phyloP scores from a whole-genome alignment of 805 yeast genomes.

The Dipodascus albidus region DNA sequence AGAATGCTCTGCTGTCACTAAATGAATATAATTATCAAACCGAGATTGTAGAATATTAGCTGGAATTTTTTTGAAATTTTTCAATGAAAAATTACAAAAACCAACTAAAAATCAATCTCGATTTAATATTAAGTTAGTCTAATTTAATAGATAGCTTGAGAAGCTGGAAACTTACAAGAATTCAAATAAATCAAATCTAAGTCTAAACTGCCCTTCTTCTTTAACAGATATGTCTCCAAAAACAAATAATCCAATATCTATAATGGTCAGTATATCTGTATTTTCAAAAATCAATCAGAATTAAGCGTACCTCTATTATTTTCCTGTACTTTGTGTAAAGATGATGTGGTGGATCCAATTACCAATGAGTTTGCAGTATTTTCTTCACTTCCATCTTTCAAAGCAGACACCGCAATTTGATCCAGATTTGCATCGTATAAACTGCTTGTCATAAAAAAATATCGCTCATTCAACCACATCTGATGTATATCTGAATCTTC shows the following conservation, averaged over 20 bases:
- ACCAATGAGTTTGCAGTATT: not conserved
- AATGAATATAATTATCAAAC: not conserved
- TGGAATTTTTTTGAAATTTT: not conserved
- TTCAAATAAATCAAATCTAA: not conserved
- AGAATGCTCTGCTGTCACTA: not conserved
- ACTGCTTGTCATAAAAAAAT: not conserved
- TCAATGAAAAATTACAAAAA: not conserved
- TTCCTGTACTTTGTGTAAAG: constrained; percentile 1
- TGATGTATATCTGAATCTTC: not conserved
- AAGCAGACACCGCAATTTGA: not conserved
- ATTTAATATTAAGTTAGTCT: not conserved
- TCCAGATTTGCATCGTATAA: not conserved
- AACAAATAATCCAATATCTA: constrained; percentile 1
- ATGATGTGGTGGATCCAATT: not conserved
- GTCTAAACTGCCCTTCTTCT: not conserved
- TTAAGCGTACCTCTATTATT: constrained; percentile 1
- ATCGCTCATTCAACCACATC: constrained; percentile 1
- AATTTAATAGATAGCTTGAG: not conserved
- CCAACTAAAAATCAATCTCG: not conserved
- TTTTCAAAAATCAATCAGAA: not conserved
- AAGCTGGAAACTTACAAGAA: not conserved
- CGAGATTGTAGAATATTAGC: not conserved
- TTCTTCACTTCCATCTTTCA: not conserved
- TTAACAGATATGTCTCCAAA: constrained; percentile 2
- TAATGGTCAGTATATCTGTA: not conserved